Evolutionary conservation across 139 green algal genomes (phyloP).

Genomic region (Diplosphaera chodatii): DNA sequence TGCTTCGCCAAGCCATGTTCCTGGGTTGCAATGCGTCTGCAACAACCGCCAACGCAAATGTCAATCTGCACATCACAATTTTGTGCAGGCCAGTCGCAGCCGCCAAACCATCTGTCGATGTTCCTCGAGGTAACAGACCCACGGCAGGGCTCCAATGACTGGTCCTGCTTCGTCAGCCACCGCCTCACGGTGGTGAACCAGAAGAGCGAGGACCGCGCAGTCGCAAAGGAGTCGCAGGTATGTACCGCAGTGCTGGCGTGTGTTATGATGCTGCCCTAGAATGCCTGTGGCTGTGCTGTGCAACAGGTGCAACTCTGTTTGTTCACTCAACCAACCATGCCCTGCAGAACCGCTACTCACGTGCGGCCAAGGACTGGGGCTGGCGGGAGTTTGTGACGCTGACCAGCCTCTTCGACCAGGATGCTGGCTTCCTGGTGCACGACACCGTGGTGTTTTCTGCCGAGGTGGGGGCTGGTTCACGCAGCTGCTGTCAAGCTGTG

Average conservation of each 20-base stretch:
- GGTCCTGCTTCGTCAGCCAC: constrained; percentile 67
- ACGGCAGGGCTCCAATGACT: constrained; percentile 25
- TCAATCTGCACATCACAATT: no score
- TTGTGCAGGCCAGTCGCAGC: constrained; percentile 48
- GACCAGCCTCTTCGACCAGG: constrained; percentile 58
- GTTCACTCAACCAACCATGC: no score
- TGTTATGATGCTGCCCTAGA: no score
- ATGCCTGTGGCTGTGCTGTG: no score
- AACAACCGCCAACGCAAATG: no score
- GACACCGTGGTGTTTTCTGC: constrained; percentile 55
- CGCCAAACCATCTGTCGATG: constrained; percentile 59
- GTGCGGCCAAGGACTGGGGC: constrained; percentile 65
- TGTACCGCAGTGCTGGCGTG: no score
- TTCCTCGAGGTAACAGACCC: constrained; percentile 69
- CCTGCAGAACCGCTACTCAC: constrained; percentile 66
- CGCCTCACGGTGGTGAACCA: constrained; percentile 63
- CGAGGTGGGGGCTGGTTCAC: constrained; percentile 13
- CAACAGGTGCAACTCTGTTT: no score
- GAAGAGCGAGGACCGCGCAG: constrained; percentile 14
- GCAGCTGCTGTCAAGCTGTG: no score
- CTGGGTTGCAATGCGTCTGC: neutral
- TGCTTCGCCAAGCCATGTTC: neutral
- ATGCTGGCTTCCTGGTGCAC: constrained; percentile 55
- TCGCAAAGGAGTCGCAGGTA: constrained; percentile 61
- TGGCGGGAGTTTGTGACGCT: constrained; percentile 70